phyloP scores from a whole-genome alignment of 2,329 filamentous ascomycete species.

The Phialophora chinensis region DNA sequence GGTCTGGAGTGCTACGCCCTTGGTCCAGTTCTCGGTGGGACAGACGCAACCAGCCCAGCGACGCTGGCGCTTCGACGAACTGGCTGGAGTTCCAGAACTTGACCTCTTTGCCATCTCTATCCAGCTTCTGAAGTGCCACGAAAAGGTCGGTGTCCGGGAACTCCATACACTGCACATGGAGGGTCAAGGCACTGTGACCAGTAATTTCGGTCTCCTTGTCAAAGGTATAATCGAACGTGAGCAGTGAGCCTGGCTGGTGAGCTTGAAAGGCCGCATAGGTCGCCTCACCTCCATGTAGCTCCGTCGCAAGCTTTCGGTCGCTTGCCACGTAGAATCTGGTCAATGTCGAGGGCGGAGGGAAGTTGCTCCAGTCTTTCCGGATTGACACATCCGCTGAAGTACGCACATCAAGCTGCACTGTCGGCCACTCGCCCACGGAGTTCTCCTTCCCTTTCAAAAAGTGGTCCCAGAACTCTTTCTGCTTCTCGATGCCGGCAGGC shows the following conservation, averaged over 20 bases:
- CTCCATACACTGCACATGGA: conserved; percentile 9
- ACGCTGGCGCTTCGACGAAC: conserved; percentile 13
- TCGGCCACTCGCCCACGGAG: conserved; percentile 4
- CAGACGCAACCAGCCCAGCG: conserved; percentile 19
- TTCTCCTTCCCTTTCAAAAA: conserved; percentile 15
- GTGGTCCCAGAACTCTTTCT: conserved; percentile 14
- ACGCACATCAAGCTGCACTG: conserved; percentile 7
- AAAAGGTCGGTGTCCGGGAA: conserved; percentile 19
- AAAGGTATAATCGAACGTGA: conserved; percentile 17
- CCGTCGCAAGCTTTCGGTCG: conserved; percentile 5
- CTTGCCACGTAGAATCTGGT: conserved; percentile 5
- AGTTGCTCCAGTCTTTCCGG: conserved; percentile 4
- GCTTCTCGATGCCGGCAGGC: conserved; percentile 6
- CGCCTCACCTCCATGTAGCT: background rate
- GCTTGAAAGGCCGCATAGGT: conserved; percentile 2
- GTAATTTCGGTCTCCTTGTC: conserved; percentile 17
- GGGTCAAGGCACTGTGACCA: conserved; percentile 4
- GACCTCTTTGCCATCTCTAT: conserved; percentile 14
- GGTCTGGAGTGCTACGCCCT: conserved; percentile 7
- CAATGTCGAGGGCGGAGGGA: conserved; percentile 5
- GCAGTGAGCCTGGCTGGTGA: conserved; percentile 1
- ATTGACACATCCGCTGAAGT: conserved; percentile 4
- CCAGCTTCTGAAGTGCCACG: conserved; percentile 19
- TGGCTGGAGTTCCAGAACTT: conserved; percentile 17
- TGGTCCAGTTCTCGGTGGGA: conserved; percentile 16